Evolutionary conservation across 805 yeast genomes (phyloP), one percentile per base, ranked within the genome.

Genomic region (Saccharomycopsis microspora): DNA sequence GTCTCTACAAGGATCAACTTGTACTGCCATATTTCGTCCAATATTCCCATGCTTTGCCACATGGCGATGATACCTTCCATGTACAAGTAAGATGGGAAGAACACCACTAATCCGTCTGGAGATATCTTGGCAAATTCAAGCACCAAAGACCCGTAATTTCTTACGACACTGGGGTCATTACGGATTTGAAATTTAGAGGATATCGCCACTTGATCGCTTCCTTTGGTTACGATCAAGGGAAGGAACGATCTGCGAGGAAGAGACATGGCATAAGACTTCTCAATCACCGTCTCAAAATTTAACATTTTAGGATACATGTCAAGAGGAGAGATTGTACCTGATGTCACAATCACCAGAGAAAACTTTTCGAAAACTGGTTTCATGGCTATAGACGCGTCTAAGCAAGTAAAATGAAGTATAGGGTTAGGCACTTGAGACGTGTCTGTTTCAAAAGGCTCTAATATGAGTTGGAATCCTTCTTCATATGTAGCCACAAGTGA

Each of bases 281-380:
- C 96, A 35, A 93, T 73, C 3, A 89, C 95, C 0, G 97, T 89
- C 45, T 85, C 88, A 64, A 93, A 90, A 60, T 88, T 85, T 52
- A 90, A 69, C 97, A 90, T 90, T 57, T 86, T 82, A 5, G 98
- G 99, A 62, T 93, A 93, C 99, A 93, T 93, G 59, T 93, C 97
- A 62, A 93, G 75, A 1, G 99, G 99, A 0, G 97, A 90, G 43
- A 93, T 93, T 10, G 99, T 93, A 55, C 99, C 99, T 0, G 96
- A 86, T 0, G 99, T 93, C 52, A 93, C 93, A 52, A 93, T 82
- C 7, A 93, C 95, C 0, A 96, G 83, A 5, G 86, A 80, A 59
- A 90, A 93, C 50, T 89, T 74, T 45, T 93, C 98, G 68, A 93
- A 90, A 0, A 93, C 88, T 0, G 99, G 98, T 60, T 88, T 93